Evolutionary conservation across 1,284 basidiomycete genomes (phyloP).

Genomic region (Fomitopsis palustris): DNA sequence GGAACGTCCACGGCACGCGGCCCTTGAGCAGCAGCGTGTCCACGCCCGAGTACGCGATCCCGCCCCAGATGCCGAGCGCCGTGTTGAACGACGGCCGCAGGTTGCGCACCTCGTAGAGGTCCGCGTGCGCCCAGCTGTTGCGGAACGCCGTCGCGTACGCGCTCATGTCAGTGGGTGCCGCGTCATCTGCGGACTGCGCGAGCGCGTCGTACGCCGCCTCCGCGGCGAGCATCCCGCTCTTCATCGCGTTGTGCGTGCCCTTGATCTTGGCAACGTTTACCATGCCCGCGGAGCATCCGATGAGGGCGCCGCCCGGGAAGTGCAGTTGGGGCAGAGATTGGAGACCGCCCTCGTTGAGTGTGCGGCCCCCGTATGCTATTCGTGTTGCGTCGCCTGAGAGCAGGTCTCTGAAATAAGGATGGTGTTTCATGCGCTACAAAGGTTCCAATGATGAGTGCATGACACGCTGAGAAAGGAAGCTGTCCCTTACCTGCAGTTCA

Average conservation of each 20-base stretch:
- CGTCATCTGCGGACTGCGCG: conserved; percentile 20
- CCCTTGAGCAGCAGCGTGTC: conserved; percentile 88
- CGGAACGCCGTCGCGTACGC: conserved; percentile 74
- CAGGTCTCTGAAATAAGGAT: conserved; percentile 85
- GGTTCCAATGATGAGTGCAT: not conserved
- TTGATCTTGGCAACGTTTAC: conserved; percentile 99
- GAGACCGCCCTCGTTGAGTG: conserved; percentile 92
- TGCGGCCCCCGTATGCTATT: conserved; percentile 89
- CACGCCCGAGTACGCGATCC: conserved; percentile 87
- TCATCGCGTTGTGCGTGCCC: conserved; percentile 99
- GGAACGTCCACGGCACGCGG: conserved; percentile 90
- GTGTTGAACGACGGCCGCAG: conserved; percentile 91
- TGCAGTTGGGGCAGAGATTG: conserved; percentile 91
- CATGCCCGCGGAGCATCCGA: conserved; percentile 96
- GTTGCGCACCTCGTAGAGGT: conserved; percentile 92
- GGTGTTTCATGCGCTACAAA: conserved; percentile 90
- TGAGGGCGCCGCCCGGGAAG: conserved; percentile 94
- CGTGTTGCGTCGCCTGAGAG: conserved; percentile 74
- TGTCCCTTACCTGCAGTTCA: conserved; percentile 79
- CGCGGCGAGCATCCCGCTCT: conserved; percentile 95
- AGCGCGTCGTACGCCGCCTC: conserved; percentile 81
- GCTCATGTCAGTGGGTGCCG: conserved; percentile 62
- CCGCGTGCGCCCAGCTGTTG: conserved; percentile 84
- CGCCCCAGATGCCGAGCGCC: conserved; percentile 83
- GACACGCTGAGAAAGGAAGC: not conserved